Evolutionary conservation across 176 grass and related monocot genomes (phyloP).

Genomic region (Tuctoria greenei): DNA sequence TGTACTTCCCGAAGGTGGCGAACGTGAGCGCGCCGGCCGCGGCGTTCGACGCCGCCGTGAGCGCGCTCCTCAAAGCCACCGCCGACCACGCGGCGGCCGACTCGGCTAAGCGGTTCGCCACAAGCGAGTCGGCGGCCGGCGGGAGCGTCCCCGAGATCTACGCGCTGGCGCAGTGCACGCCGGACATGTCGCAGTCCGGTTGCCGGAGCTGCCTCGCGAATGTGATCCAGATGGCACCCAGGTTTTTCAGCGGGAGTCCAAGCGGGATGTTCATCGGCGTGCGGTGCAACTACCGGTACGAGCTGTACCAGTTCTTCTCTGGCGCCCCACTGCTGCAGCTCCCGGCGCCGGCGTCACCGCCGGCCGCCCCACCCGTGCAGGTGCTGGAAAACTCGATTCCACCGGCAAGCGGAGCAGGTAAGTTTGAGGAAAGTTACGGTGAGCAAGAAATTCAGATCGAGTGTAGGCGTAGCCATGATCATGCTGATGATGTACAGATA

Average conservation of each 20-base stretch:
- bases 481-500: not conserved
- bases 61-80: slow-evolving; percentile 14
- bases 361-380: not conserved
- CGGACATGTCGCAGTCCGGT: slow-evolving; percentile 20
- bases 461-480: not conserved
- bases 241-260: not conserved
- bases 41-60: slow-evolving; percentile 28
- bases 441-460: not conserved
- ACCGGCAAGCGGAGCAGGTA: not conserved
- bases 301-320: slow-evolving; percentile 2
- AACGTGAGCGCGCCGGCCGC: not conserved
- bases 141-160: slow-evolving; percentile 2
- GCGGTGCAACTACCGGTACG: slow-evolving; percentile 41
- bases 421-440: not conserved
- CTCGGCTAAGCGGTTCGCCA: slow-evolving; percentile 24
- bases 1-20: rapidly evolving
- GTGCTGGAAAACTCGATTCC: not conserved
- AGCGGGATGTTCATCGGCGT: not conserved
- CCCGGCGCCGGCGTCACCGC: not conserved
- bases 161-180: slow-evolving; percentile 50
- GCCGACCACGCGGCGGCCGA: slow-evolving; percentile 38
- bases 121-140: not conserved
- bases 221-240: not conserved
- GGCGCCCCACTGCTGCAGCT: slow-evolving; percentile 19
- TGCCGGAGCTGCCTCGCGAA: slow-evolving; percentile 28